A percentile compares a stretch with the other conserved stretches of the same genome.
Evolutionary conservation across 306 rosid genomes (phyloP).

Genomic region (Castanea sativa): DNA sequence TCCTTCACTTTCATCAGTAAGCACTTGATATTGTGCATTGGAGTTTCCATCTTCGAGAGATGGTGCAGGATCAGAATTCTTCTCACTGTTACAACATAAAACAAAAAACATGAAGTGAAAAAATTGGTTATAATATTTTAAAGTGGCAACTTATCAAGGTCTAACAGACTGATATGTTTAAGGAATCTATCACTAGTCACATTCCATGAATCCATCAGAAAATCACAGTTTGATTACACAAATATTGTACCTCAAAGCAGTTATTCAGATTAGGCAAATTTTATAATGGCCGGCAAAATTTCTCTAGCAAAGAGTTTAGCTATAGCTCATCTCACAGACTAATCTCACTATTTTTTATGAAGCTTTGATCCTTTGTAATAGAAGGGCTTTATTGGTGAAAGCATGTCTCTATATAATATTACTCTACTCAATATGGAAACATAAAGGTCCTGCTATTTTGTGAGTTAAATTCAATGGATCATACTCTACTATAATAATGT

Average conservation of each 20-base stretch:
- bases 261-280: not conserved
- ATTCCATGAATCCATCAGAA: too few relatives aligned
- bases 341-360: not conserved
- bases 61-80: conserved; percentile 20
- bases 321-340: not conserved
- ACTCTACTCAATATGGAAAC: not conserved
- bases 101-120: not conserved
- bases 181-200: not conserved
- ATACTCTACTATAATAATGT: not conserved
- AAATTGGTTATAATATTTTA: not conserved
- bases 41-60: conserved; percentile 28
- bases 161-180: not conserved
- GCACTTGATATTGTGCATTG: conserved; percentile 32
- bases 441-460: not conserved
- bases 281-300: not conserved
- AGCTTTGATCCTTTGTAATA: not conserved
- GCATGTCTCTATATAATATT: not conserved
- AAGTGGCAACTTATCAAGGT: not conserved
- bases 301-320: not conserved
- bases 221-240: too few relatives aligned
- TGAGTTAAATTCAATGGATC: not conserved
- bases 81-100: conserved; percentile 31
- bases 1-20: conserved; percentile 29
- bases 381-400: not conserved
- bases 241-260: not conserved